Evolutionary conservation across 2,329 filamentous ascomycete genomes (phyloP).

Genomic region (Neonectria hederae): DNA sequence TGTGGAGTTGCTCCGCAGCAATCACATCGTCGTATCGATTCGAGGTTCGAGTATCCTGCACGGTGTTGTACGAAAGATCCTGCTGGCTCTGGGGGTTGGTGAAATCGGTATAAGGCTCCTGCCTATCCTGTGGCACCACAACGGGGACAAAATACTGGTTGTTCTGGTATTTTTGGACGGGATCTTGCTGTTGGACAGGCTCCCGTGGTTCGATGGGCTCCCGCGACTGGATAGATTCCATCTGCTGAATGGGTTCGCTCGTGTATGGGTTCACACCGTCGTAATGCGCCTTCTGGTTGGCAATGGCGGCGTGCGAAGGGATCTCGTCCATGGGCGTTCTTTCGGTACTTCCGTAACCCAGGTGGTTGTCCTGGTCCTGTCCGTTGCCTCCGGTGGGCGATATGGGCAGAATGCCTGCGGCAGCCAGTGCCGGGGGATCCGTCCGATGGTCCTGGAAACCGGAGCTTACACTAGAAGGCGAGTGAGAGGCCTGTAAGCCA

Average conservation of each 20-base stretch:
- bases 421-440: constrained; percentile 69
- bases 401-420: constrained; percentile 62
- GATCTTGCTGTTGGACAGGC: constrained; percentile 40
- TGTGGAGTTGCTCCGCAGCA: constrained; percentile 14
- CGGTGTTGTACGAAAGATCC: constrained; percentile 15
- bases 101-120: constrained; percentile 18
- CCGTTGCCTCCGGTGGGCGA: constrained; percentile 41
- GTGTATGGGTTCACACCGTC: constrained; percentile 69
- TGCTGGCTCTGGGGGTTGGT: constrained; percentile 15
- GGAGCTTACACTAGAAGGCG: constrained; percentile 84
- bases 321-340: constrained; percentile 58
- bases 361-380: constrained; percentile 47
- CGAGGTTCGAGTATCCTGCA: constrained; percentile 13
- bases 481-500: constrained; percentile 81
- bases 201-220: not conserved
- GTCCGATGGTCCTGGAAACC: constrained; percentile 55
- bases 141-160: constrained; percentile 19
- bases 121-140: constrained; percentile 24
- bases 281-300: constrained; percentile 60
- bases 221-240: constrained; percentile 12
- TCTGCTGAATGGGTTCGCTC: constrained; percentile 51
- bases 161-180: constrained; percentile 29
- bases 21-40: constrained; percentile 21
- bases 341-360: constrained; percentile 58
- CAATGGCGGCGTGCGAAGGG: constrained; percentile 60